A percentile compares a stretch with the other conserved stretches of the same genome.
Evolutionary conservation across 345 rosid genomes (phyloP).

Genomic region (Kernera saxatilis): DNA sequence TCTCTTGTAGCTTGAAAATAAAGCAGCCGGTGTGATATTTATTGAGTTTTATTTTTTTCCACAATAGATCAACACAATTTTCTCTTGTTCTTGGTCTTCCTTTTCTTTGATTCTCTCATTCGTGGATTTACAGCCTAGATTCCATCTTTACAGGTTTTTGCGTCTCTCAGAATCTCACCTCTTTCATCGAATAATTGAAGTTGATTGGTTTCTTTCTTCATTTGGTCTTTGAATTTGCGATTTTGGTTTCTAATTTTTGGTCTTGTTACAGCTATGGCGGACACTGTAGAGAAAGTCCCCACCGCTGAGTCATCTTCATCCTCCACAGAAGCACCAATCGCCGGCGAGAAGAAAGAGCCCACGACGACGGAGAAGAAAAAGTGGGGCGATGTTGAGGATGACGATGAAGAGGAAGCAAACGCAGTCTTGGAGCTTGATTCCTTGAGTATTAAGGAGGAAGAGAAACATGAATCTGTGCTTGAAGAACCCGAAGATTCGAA

Average conservation of each 20-base stretch:
- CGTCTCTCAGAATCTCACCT: neutral
- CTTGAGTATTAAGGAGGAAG: constrained; percentile 46
- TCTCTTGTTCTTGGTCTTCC: neutral
- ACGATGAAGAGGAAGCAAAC: constrained; percentile 36
- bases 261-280: constrained; percentile 21
- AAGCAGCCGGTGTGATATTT: neutral
- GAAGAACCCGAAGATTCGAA: constrained; percentile 85
- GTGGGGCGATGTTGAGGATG: constrained; percentile 69
- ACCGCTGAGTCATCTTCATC: constrained; percentile 20
- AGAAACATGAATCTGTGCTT: constrained; percentile 47
- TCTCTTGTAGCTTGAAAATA: constrained; percentile 10
- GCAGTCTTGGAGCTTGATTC: constrained; percentile 38
- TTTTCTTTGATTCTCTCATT: neutral
- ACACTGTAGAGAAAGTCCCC: constrained; percentile 23
- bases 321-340: neutral
- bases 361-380: constrained; percentile 32
- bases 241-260: neutral
- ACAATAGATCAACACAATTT: neutral
- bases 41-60: neutral
- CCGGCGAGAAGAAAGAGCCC: constrained; percentile 4
- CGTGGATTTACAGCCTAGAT: neutral
- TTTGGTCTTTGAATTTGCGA: neutral
- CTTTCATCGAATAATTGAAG: neutral
- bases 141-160: neutral
- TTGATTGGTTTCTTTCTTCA: neutral